Conservation (phyloP, 2,329 filamentous ascomycete species). For the Pyricularia sp. region DNA sequence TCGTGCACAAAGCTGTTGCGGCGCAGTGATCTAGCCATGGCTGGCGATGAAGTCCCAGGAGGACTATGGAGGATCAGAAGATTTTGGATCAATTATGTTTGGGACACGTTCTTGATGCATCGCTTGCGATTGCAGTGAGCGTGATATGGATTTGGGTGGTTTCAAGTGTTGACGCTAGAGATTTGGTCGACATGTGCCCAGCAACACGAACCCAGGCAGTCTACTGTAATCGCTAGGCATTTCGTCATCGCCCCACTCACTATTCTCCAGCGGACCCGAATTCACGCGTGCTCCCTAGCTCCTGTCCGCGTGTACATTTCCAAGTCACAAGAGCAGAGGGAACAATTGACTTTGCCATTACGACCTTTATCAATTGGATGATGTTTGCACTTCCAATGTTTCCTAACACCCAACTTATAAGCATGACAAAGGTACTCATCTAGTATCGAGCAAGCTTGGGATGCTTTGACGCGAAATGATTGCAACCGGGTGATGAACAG, state of each 20-base stretch:
- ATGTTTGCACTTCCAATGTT: not conserved
- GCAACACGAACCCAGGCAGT: not conserved
- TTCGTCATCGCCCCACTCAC: not conserved
- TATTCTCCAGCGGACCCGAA: not conserved
- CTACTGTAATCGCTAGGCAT: not conserved
- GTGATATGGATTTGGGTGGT: not conserved
- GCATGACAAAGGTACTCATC: too few relatives aligned
- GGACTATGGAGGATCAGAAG: not conserved
- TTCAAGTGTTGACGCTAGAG: not conserved
- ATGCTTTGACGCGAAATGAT: not conserved
- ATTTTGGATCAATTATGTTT: not conserved
- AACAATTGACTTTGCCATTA: not conserved
- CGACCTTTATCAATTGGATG: not conserved
- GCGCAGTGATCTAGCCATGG: not conserved
- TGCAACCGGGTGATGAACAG: not conserved
- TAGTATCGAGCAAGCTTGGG: too few relatives aligned
- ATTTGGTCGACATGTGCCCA: not conserved
- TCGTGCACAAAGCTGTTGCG: constrained; percentile 13
- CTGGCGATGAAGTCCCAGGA: not conserved
- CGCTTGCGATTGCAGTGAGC: not conserved
- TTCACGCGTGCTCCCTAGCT: not conserved
- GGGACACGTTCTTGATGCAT: not conserved
- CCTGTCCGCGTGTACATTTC: not conserved
- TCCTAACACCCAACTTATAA: too few relatives aligned
- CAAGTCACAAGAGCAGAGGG: not conserved